Percentiles rank a stretch among this genome's conserved stretches.
These are phyloP conservation scores for Pogostemon cablin DNA, from an alignment of 257 asterid species.

Conservation along the genomic window DNA sequence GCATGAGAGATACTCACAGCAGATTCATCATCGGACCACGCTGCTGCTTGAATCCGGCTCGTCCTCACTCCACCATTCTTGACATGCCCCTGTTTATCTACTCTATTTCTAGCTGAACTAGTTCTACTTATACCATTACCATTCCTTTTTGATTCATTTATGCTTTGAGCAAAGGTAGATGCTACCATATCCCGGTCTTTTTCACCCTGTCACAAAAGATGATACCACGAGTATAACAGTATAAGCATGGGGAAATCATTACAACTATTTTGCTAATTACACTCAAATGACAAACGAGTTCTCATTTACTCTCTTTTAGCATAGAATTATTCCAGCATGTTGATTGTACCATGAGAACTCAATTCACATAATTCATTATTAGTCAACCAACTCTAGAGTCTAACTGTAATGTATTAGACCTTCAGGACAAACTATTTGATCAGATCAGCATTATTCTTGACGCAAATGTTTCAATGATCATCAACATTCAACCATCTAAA, in stretches of 20 bases:
- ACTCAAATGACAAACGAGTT: constrained; percentile 14
- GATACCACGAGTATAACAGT: constrained; percentile 12
- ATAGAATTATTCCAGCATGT: not conserved
- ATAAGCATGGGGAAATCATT: constrained; percentile 13
- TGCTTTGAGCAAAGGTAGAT: constrained; percentile 33
- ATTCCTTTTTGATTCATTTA: constrained; percentile 39
- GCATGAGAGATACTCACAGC: constrained; percentile 57
- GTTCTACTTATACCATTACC: constrained; percentile 37
- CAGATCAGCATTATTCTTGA: not conserved
- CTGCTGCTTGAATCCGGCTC: constrained; percentile 42
- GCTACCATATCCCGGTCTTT: constrained; percentile 42
- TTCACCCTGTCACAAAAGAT: constrained; percentile 47
- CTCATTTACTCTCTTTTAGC: constrained; percentile 12
- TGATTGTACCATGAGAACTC: constrained; percentile 10
- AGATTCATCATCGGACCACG: constrained; percentile 82
- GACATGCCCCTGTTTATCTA: constrained; percentile 35
- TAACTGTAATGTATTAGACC: not conserved
- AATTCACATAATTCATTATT: not conserved
- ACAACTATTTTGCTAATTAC: not conserved
- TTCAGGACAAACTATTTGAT: constrained; percentile 1
- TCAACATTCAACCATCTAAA: not conserved
- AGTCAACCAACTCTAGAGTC: not conserved
- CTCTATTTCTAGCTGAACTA: constrained; percentile 41
- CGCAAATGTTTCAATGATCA: constrained; percentile 6
- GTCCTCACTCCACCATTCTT: constrained; percentile 38